These are phyloP conservation scores for Phalaenopsis equestris DNA, from an alignment of 106 monocot species.

Conservation along the genomic window DNA sequence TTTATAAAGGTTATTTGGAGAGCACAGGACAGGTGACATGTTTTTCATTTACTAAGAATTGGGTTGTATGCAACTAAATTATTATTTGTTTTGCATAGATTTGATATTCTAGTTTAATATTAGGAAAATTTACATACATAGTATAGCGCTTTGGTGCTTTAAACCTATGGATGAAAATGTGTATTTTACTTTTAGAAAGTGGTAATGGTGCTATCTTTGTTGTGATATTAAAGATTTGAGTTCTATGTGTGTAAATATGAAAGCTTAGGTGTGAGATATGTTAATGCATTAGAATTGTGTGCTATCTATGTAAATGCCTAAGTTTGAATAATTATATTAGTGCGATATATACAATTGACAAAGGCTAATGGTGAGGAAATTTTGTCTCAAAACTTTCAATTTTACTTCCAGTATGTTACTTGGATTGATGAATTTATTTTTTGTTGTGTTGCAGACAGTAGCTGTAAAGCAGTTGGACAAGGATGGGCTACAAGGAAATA, in stretches of 20 bases:
- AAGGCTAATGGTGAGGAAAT: neutral
- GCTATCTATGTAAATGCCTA: no score
- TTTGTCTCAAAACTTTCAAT: neutral
- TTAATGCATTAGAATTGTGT: no score
- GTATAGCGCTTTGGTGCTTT: no score
- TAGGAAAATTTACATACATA: neutral
- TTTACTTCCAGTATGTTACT: neutral
- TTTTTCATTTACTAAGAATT: neutral
- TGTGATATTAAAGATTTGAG: no score
- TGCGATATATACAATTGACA: neutral
- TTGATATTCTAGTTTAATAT: neutral
- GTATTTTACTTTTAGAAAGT: no score
- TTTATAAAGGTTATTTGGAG: conserved; percentile 41
- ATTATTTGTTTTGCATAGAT: neutral
- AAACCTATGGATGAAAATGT: no score
- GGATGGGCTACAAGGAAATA: conserved; percentile 40
- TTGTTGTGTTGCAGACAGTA: conserved; percentile 19
- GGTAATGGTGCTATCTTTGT: no score
- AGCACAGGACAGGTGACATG: conserved; percentile 39
- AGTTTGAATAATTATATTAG: neutral
- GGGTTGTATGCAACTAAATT: neutral
- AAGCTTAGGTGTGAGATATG: no score
- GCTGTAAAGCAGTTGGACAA: conserved; percentile 34
- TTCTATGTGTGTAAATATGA: no score
- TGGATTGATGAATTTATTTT: neutral